Percentiles rank a stretch among this genome's conserved stretches.
phyloP scores from a whole-genome alignment of 23 red algal species.

The Cyanidium caldarium region DNA sequence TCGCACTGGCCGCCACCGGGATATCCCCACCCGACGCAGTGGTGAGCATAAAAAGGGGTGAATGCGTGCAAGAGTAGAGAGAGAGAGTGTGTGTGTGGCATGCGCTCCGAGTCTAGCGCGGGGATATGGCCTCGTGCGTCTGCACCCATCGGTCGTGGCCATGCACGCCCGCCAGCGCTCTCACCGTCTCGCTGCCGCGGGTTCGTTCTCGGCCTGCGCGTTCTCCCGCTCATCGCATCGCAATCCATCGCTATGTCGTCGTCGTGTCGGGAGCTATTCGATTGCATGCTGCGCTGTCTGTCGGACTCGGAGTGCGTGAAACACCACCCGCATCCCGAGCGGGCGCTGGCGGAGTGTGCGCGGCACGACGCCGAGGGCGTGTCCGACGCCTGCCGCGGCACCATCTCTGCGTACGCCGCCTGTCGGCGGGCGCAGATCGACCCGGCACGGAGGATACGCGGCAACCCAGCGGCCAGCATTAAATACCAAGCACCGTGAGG shows the following conservation, averaged over 20 bases:
- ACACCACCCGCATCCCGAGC: conserved; percentile 47
- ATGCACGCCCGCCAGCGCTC: no score
- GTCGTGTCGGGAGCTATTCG: conserved; percentile 72
- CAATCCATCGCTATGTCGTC: conserved; percentile 39
- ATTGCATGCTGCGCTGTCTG: conserved; percentile 61
- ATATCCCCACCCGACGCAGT: no score
- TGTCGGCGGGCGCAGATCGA: conserved; percentile 44
- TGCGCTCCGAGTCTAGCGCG: no score
- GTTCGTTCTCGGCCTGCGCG: neutral
- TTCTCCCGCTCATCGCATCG: neutral
- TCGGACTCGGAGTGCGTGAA: conserved; percentile 65
- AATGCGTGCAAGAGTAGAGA: no score
- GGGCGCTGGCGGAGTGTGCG: conserved; percentile 64
- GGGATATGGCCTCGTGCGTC: no score
- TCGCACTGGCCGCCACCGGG: no score
- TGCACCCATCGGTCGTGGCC: no score
- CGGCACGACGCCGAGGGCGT: conserved; percentile 55
- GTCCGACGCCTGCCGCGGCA: conserved; percentile 44
- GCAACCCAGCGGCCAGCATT: neutral
- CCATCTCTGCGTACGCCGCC: conserved; percentile 46
- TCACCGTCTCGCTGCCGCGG: no score
- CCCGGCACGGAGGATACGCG: neutral
- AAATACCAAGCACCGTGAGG: neutral
- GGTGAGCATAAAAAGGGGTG: no score
- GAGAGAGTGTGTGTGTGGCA: no score